phyloP scores from a whole-genome alignment of 495 filamentous ascomycete genomes.

The Cairneyella variabilis region DNA sequence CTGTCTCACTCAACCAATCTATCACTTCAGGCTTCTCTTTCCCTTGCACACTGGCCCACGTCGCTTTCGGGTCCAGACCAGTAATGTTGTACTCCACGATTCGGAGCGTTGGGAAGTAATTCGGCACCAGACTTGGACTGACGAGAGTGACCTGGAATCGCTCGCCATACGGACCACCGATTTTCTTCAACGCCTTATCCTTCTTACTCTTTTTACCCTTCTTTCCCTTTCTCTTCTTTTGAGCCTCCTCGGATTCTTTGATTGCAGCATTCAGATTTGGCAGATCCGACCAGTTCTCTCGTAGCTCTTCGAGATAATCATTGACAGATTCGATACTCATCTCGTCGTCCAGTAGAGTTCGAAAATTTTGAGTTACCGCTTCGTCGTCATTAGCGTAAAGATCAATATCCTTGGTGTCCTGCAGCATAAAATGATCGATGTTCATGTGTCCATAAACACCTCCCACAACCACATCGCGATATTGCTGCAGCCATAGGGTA shows the following conservation, averaged over 20 bases:
- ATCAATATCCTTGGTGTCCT: slow-evolving; percentile 76
- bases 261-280: slow-evolving; percentile 47
- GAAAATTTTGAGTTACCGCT: slow-evolving; percentile 13
- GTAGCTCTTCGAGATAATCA: slow-evolving; percentile 76
- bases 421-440: slow-evolving; percentile 93
- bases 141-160: slow-evolving; percentile 78
- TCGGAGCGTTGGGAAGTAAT: slow-evolving; percentile 84
- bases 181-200: slow-evolving; percentile 50
- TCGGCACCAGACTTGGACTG: slow-evolving; percentile 83
- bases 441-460: slow-evolving; percentile 96
- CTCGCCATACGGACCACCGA: slow-evolving; percentile 79
- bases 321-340: slow-evolving; percentile 60
- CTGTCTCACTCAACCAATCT: slow-evolving; percentile 13
- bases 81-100: slow-evolving; percentile 93
- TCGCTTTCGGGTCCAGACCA: slow-evolving; percentile 55
- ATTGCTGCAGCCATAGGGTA: slow-evolving; percentile 82
- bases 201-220: slow-evolving; percentile 47
- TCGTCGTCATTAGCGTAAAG: slow-evolving; percentile 41
- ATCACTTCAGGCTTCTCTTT: not conserved
- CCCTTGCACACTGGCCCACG: slow-evolving; percentile 38
- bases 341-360: slow-evolving; percentile 41
- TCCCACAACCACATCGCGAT: slow-evolving; percentile 81
- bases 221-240: slow-evolving; percentile 43
- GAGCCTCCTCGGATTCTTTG: slow-evolving; percentile 26
- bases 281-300: slow-evolving; percentile 71